Percentiles rank a stretch among this genome's conserved stretches.
These are phyloP conservation scores for Mucor lusitanicus DNA, from an alignment of 371 early-diverging fungal species.

Conservation along the genomic window DNA sequence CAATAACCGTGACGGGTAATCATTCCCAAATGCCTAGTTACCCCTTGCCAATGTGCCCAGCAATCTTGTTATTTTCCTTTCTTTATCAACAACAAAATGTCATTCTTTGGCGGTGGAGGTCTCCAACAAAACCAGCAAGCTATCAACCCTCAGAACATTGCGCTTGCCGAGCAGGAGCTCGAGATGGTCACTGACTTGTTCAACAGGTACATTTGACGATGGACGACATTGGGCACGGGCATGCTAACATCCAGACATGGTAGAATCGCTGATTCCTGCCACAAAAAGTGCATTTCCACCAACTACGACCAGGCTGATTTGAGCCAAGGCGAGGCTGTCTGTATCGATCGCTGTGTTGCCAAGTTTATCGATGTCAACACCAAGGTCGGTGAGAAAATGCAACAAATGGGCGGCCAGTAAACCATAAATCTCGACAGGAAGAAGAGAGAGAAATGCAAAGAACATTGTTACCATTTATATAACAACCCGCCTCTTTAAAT, in stretches of 20 bases:
- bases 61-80: not conserved
- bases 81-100: conserved; percentile 32
- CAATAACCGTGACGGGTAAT: not conserved
- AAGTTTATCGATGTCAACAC: conserved; percentile 83
- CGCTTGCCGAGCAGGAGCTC: conserved; percentile 83
- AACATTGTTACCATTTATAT: not conserved
- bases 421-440: not conserved
- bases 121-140: conserved; percentile 48
- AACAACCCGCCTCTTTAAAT: not conserved
- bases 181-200: conserved; percentile 85
- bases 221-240: not conserved
- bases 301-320: conserved; percentile 77
- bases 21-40: not conserved
- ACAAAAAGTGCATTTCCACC: conserved; percentile 78
- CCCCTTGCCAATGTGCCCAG: not conserved
- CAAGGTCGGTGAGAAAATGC: conserved; percentile 73
- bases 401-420: conserved; percentile 45
- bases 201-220: conserved; percentile 58
- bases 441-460: not conserved
- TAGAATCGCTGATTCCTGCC: conserved; percentile 82
- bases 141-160: conserved; percentile 74
- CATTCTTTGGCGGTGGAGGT: conserved; percentile 49
- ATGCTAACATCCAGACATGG: not conserved
- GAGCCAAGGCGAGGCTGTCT: conserved; percentile 92
- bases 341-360: conserved; percentile 87